Percentiles rank a stretch among this genome's conserved stretches.
Conservation (phyloP, 192 early-diverging fungal genomes). For the Rhizophlyctis rosea region DNA sequence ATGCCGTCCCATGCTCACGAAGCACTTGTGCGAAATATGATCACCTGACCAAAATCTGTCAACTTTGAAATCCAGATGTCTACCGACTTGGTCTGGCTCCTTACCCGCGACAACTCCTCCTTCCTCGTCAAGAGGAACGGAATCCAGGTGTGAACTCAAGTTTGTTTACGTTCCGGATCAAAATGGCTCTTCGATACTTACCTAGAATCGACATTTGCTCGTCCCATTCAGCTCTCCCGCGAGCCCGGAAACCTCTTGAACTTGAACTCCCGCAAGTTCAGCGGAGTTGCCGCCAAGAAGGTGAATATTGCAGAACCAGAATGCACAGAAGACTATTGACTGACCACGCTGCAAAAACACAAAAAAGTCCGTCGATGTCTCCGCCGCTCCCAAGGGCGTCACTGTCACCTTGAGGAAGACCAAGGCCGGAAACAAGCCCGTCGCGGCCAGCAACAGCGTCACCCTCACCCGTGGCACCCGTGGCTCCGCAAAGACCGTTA, state of each 20-base stretch:
- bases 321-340: background rate
- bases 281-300: slow-evolving; percentile 76
- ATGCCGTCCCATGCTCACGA: too few relatives aligned
- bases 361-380: slow-evolving; percentile 57
- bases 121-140: slow-evolving; percentile 82
- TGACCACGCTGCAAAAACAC: background rate
- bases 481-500: slow-evolving; percentile 61
- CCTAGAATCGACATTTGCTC: too few relatives aligned
- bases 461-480: slow-evolving; percentile 58
- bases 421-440: slow-evolving; percentile 50
- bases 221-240: slow-evolving; percentile 67
- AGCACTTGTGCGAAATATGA: too few relatives aligned
- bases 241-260: slow-evolving; percentile 78
- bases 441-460: slow-evolving; percentile 49
- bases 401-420: slow-evolving; percentile 59
- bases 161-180: too few relatives aligned
- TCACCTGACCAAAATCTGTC: background rate
- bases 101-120: slow-evolving; percentile 72
- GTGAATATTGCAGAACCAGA: slow-evolving; percentile 29
- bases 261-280: slow-evolving; percentile 78
- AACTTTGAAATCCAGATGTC: slow-evolving; percentile 20
- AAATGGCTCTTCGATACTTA: too few relatives aligned
- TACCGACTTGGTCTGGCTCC: slow-evolving; percentile 29
- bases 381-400: slow-evolving; percentile 63
- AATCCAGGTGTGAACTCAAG: too few relatives aligned